Conservation (phyloP, 192 early-diverging fungal species). For the Diversispora epigaea region DNA sequence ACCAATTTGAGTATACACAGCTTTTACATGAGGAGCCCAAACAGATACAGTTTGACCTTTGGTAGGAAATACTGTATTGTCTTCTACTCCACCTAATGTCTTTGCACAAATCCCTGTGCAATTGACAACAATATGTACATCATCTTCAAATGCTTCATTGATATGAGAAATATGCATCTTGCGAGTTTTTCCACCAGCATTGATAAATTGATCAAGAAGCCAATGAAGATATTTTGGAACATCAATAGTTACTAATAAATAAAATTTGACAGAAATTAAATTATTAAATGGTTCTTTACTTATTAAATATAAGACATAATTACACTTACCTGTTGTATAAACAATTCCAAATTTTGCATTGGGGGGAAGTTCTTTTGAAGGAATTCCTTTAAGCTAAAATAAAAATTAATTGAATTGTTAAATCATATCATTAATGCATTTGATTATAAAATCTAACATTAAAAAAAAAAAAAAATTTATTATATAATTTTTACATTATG, state of each 20-base stretch:
- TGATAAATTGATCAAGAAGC: slow-evolving; percentile 55
- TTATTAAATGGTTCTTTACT: background rate
- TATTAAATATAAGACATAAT: background rate
- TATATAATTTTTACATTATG: no score
- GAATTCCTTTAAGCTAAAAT: slow-evolving; percentile 22
- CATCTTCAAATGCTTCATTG: slow-evolving; percentile 42
- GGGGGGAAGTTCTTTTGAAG: slow-evolving; percentile 29
- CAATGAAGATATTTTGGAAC: slow-evolving; percentile 65
- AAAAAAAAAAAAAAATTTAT: no score
- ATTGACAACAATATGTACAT: slow-evolving; percentile 69
- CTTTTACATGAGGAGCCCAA: slow-evolving; percentile 68
- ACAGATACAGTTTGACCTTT: slow-evolving; percentile 78
- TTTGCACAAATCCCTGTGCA: slow-evolving; percentile 75
- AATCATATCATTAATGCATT: no score
- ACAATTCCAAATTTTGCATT: slow-evolving; percentile 25
- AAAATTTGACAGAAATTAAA: background rate
- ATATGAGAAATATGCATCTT: slow-evolving; percentile 43
- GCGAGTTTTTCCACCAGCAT: slow-evolving; percentile 54
- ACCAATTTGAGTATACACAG: slow-evolving; percentile 51
- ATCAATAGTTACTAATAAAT: slow-evolving; percentile 57
- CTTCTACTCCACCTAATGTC: slow-evolving; percentile 69
- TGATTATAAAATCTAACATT: no score
- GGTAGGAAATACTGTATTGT: slow-evolving; percentile 61
- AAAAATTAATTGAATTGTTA: background rate
- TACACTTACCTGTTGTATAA: slow-evolving; percentile 43